Evolutionary conservation across 345 rosid genomes (phyloP).

Genomic region (Abelmoschus esculentus): DNA sequence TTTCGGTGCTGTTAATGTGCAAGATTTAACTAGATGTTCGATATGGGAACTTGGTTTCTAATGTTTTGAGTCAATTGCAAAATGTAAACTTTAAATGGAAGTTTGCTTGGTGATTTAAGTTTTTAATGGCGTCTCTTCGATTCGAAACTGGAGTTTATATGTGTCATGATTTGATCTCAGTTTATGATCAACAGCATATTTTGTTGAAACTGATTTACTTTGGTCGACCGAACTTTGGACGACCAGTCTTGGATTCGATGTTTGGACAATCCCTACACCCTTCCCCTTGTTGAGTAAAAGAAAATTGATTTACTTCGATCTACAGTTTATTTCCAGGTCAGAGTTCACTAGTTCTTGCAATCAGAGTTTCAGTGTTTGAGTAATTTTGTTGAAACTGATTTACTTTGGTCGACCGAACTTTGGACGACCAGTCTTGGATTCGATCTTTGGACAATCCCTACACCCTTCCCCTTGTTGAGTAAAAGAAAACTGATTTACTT

Average conservation of each 20-base stretch:
- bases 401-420: too few relatives aligned
- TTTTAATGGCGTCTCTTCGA: background rate
- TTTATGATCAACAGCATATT: background rate
- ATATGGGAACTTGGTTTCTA: too few relatives aligned
- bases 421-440: too few relatives aligned
- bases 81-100: background rate
- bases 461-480: too few relatives aligned
- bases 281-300: too few relatives aligned
- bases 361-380: background rate
- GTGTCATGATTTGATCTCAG: background rate
- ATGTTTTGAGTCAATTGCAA: background rate
- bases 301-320: background rate
- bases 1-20: background rate
- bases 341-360: background rate
- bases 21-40: background rate
- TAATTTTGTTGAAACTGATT: background rate
- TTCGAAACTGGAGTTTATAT: background rate
- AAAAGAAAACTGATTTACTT: background rate
- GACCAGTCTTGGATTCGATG: too few relatives aligned
- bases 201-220: background rate
- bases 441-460: too few relatives aligned
- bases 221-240: too few relatives aligned
- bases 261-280: too few relatives aligned
- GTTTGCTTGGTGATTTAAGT: constrained; percentile 4
- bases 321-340: background rate